phyloP scores from a whole-genome alignment of 192 early-diverging fungal genomes.

The Neocallimastix lanati region DNA sequence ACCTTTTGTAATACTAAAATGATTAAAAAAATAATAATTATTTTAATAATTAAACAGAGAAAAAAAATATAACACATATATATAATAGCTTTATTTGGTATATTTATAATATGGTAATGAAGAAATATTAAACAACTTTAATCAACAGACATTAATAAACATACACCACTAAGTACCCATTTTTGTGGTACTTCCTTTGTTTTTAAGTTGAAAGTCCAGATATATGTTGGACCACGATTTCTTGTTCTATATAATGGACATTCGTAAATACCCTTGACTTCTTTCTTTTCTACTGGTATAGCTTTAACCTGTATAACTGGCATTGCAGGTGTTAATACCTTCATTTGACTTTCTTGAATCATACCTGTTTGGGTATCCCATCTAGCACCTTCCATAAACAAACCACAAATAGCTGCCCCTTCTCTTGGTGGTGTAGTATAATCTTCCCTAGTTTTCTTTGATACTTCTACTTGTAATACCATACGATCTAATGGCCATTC shows the following conservation, averaged over 20 bases:
- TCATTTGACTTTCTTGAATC: slow-evolving; percentile 41
- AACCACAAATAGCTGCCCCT: slow-evolving; percentile 39
- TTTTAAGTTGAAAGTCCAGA: slow-evolving; percentile 49
- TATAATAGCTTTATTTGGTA: too few relatives aligned
- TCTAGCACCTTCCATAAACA: slow-evolving; percentile 46
- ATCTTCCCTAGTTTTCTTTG: slow-evolving; percentile 39
- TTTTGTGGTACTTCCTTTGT: slow-evolving; percentile 46
- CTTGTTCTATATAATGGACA: slow-evolving; percentile 43
- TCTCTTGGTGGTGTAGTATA: slow-evolving; percentile 41
- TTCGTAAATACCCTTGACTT: slow-evolving; percentile 42
- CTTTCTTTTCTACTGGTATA: slow-evolving; percentile 40
- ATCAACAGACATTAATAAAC: slow-evolving; percentile 13
- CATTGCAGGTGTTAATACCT: slow-evolving; percentile 43
- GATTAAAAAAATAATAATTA: too few relatives aligned
- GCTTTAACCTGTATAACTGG: slow-evolving; percentile 48
- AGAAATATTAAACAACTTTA: not conserved
- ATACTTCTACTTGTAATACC: slow-evolving; percentile 42
- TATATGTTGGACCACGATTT: slow-evolving; percentile 38
- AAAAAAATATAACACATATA: too few relatives aligned
- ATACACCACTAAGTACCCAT: slow-evolving; percentile 41
- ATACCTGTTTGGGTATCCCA: slow-evolving; percentile 43
- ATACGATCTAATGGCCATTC: slow-evolving; percentile 48
- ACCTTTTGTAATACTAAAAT: too few relatives aligned
- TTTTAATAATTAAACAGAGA: too few relatives aligned
- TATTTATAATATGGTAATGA: not conserved